These are phyloP conservation scores for Exophiala phaeomuriformis DNA, from an alignment of 2,329 filamentous ascomycete species.

Conservation along the genomic window DNA sequence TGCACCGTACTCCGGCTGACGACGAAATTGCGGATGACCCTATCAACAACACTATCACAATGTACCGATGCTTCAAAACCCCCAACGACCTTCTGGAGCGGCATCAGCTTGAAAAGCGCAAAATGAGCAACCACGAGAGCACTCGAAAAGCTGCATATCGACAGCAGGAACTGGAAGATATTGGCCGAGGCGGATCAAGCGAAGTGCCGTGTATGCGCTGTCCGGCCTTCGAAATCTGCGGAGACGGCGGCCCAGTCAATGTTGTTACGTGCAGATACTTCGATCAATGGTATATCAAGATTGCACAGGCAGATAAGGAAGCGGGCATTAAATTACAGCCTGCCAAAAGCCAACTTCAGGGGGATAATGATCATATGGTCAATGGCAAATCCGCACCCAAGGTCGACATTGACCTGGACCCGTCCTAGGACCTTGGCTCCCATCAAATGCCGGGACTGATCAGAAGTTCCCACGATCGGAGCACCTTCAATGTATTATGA, in stretches of 20 bases:
- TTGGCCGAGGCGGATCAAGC: slow-evolving; percentile 64
- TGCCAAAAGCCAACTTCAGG: neutral
- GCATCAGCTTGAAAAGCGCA: slow-evolving; percentile 9
- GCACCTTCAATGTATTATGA: neutral
- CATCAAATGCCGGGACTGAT: neutral
- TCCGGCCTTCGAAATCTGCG: slow-evolving; percentile 87
- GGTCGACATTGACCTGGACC: slow-evolving; percentile 12
- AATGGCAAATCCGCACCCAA: slow-evolving; percentile 4
- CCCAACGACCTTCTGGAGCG: slow-evolving; percentile 32
- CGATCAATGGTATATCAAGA: slow-evolving; percentile 62
- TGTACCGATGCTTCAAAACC: slow-evolving; percentile 43
- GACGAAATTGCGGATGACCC: slow-evolving; percentile 19
- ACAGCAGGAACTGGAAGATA: slow-evolving; percentile 34
- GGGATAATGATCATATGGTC: slow-evolving; percentile 1
- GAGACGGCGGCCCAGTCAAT: slow-evolving; percentile 82
- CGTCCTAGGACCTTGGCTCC: neutral
- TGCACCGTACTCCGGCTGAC: slow-evolving; percentile 12
- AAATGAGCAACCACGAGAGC: slow-evolving; percentile 28
- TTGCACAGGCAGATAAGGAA: slow-evolving; percentile 27
- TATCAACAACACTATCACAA: slow-evolving; percentile 16
- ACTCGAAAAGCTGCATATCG: slow-evolving; percentile 20
- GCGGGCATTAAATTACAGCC: slow-evolving; percentile 1
- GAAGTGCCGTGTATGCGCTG: slow-evolving; percentile 87
- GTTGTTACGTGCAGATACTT: slow-evolving; percentile 90
- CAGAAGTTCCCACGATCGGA: neutral